Evolutionary conservation across 768 basidiomycete genomes (phyloP), one percentile per base, ranked within the genome.

Genomic region (Termitomyces sp.): DNA sequence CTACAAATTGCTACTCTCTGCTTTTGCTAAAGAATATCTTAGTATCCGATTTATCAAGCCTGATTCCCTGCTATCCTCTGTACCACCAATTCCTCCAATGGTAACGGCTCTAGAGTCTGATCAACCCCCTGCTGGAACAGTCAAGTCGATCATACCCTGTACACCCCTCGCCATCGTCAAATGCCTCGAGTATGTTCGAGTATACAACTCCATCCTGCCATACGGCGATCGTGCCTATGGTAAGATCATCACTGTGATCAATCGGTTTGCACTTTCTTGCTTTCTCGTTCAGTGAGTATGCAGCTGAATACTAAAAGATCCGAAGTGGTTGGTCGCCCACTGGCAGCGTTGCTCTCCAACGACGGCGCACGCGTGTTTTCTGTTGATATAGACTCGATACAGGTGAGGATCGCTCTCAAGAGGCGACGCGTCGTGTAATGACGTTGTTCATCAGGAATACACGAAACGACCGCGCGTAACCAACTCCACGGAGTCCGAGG

Each of bases 111-210:
- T 74, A 33, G 76, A 77, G 62, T 66, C 76, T 67, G 89, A 93
- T 59, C 74, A 80, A 13, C 86, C 91, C 2, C 93, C 95, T 4
- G 73, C 84, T 0, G 94, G 95, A 26, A 88, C 87, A 57, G 93
- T 97, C 68, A 98, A 98, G 74, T 96, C 94, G 4, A 93, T 99
- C 68, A 83, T 99, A 38, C 97, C 97, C 0, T 99, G 97, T 72
- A 99, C 97, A 5, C 95, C 97, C 0, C 83, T 99, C 12, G 97
- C 94, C 3, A 89, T 98, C 68, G 95, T 99, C 63, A 99, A 99
- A 74, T 91, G 87, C 61, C 79, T 99, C 26, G 97, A 99, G 70
- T 82, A 87, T 69, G 79, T 89, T 44, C 90, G 94, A 10, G 93
- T 98, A 14, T 98, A 99, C 78, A 98, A 98, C 76, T 87, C 75